A percentile compares a stretch with the other conserved stretches of the same genome.
phyloP scores from a whole-genome alignment of 768 basidiomycete species.

The Panus rudis region DNA sequence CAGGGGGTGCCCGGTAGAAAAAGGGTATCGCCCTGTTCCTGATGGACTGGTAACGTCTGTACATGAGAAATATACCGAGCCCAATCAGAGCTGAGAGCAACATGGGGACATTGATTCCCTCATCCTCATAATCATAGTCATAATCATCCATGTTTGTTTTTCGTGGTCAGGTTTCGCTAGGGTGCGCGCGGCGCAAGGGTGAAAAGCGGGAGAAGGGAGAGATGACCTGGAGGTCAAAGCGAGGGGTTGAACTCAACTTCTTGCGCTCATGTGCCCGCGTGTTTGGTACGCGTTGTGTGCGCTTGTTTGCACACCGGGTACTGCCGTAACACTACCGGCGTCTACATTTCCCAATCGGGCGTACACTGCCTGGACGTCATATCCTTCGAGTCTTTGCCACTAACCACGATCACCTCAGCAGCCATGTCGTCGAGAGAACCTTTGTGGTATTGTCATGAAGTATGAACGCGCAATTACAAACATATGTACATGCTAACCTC shows the following conservation, averaged over 20 bases:
- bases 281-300: slow-evolving; percentile 17
- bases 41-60: slow-evolving; percentile 65
- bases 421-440: slow-evolving; percentile 66
- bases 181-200: not conserved
- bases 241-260: not conserved
- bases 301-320: slow-evolving; percentile 14
- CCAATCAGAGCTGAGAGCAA: slow-evolving; percentile 65
- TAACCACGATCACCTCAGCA: slow-evolving; percentile 10
- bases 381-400: slow-evolving; percentile 5
- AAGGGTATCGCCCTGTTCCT: slow-evolving; percentile 73
- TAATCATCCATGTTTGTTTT: slow-evolving; percentile 18
- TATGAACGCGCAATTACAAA: slow-evolving; percentile 19
- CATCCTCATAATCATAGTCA: slow-evolving; percentile 23
- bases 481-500: slow-evolving; percentile 1
- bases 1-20: slow-evolving; percentile 8
- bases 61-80: slow-evolving; percentile 74
- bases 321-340: too few species aligned
- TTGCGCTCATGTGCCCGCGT: not conserved
- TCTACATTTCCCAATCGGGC: too few species aligned
- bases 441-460: slow-evolving; percentile 77
- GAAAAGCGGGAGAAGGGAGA: not conserved
- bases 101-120: slow-evolving; percentile 51
- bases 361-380: not conserved
- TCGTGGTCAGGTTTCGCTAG: slow-evolving; percentile 4
- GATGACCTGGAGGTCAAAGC: slow-evolving; percentile 4